Evolutionary conservation across 805 yeast species (phyloP).

Genomic region (Pichia ethanolica): DNA sequence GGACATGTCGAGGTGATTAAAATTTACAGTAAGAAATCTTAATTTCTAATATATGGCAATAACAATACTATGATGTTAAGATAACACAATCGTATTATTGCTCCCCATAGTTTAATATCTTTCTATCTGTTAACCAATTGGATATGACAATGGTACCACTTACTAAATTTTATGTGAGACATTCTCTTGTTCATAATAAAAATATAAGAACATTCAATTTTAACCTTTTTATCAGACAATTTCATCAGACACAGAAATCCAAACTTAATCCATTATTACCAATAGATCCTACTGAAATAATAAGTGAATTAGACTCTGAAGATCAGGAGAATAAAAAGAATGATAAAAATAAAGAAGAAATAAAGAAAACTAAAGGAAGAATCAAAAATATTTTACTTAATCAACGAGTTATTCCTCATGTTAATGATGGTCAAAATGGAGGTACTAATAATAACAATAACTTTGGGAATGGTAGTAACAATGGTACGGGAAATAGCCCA

Average conservation of each 20-base stretch:
- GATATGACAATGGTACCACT: too few species aligned
- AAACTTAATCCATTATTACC: slow-evolving; percentile 34
- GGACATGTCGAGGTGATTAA: too few species aligned
- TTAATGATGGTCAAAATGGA: slow-evolving; percentile 13
- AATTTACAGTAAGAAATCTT: too few species aligned
- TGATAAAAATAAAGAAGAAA: slow-evolving; percentile 17
- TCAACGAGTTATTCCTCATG: not conserved
- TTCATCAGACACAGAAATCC: not conserved
- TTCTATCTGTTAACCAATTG: too few species aligned
- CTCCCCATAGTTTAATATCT: too few species aligned
- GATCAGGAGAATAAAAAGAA: slow-evolving; percentile 7
- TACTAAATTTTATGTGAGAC: too few species aligned
- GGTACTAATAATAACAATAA: too few species aligned
- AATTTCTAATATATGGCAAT: too few species aligned
- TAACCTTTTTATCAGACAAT: not conserved
- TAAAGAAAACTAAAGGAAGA: slow-evolving; percentile 14
- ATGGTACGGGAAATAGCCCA: not conserved
- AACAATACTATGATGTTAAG: too few species aligned
- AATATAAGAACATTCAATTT: not conserved
- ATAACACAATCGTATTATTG: too few species aligned
- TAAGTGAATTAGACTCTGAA: slow-evolving; percentile 15
- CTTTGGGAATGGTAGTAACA: too few species aligned
- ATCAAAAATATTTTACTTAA: slow-evolving; percentile 4
- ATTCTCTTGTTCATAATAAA: too few species aligned
- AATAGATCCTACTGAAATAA: slow-evolving; percentile 33